A percentile compares a stretch with the other conserved stretches of the same genome.
Conservation (phyloP, 768 basidiomycete genomes). For the Infundibulicybe gibba region DNA sequence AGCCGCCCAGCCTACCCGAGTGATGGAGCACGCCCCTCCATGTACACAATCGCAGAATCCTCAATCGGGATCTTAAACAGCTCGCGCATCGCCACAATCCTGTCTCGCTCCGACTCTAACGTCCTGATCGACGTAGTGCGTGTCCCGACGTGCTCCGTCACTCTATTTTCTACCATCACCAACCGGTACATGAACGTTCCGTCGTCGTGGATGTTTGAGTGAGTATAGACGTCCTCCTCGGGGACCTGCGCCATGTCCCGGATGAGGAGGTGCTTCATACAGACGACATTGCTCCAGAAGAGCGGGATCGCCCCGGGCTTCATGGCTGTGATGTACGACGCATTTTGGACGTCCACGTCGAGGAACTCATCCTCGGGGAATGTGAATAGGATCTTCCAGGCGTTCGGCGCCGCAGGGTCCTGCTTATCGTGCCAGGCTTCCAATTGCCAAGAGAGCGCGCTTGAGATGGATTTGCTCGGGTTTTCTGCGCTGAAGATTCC, state of each 20-base stretch:
- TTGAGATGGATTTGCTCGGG: neutral
- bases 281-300: constrained; percentile 22
- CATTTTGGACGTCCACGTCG: constrained; percentile 15
- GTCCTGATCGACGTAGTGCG: constrained; percentile 15
- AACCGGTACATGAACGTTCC: constrained; percentile 7
- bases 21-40: constrained; percentile 1
- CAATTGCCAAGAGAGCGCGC: constrained; percentile 10
- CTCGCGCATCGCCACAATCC: constrained; percentile 21
- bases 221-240: constrained; percentile 1
- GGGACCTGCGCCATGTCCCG: constrained; percentile 12
- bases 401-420: neutral
- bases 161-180: constrained; percentile 18
- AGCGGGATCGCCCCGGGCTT: constrained; percentile 10
- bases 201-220: neutral
- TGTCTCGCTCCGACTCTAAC: constrained; percentile 23
- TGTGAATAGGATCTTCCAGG: constrained; percentile 20
- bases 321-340: constrained; percentile 17
- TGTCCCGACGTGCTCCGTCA: constrained; percentile 19
- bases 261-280: constrained; percentile 18
- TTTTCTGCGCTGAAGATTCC: neutral
- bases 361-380: constrained; percentile 26
- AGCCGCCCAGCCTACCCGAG: too few relatives aligned
- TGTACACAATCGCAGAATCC: constrained; percentile 15
- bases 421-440: constrained; percentile 12
- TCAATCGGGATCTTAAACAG: constrained; percentile 21